Evolutionary conservation across 139 green algal genomes (phyloP), one percentile per base, ranked within the genome.

Genomic region (Tetradesmus obliquus): DNA sequence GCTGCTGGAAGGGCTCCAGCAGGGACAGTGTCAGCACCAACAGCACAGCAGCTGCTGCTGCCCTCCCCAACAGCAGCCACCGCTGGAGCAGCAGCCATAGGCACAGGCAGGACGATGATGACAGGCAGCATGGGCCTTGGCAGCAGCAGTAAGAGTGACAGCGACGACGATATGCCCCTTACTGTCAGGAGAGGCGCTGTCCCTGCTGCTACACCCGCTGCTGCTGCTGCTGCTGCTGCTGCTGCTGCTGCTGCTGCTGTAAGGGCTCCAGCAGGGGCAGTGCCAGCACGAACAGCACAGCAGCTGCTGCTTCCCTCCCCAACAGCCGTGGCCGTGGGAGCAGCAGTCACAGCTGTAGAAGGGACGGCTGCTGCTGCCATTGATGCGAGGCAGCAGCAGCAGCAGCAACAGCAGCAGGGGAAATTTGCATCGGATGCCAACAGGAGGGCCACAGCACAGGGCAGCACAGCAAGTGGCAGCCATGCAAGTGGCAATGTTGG

Each of bases 201-300:
- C 19, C 15, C 72, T 81, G 72, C 72, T 81, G 72, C 83, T 79
- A 55, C 83, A 76, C 55, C 19, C 7, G 55, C 9, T 55, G 83
- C 83, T 88, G 83, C 72, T 81, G 72, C 72, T 81, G 72, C 72
- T 81, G 72, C 57, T 79, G 83, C 83, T 57, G 83, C 83, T 55
- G 57, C 83, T 88, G 72, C 57, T 79, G 83, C 83, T 57, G 83
- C 83, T 55, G 57, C 83, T 88, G 55, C 22, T 6, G 5, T 24
- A 45, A 51, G 8, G 81, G 51, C 53, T 86, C 51, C 53, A 45
- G 51, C 53, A 8, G 32, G 19, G 62, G 53, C 51, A 66, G 17
- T 51, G 17, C 19, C 19, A 82, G 17, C n/a, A 20, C 74, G 32
- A 20, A 12, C 51, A 19, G 24, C 80, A 22, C 57, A 71, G 83